Evolutionary conservation across 2,329 filamentous ascomycete species (phyloP).

Genomic region (Cercospora beticola): DNA sequence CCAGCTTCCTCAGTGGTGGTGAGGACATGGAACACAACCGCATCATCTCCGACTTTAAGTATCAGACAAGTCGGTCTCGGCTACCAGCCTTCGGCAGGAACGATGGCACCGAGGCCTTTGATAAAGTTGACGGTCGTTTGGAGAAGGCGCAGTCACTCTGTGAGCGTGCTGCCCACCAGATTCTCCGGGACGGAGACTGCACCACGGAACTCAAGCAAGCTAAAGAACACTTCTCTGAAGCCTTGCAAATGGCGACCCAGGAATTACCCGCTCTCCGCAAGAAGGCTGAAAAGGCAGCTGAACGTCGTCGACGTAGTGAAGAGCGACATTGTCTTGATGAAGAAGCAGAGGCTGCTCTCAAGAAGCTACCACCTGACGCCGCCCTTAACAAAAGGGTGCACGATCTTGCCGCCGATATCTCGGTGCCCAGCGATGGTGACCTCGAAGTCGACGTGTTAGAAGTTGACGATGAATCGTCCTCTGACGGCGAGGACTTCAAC

Average conservation of each 20-base stretch:
- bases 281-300: slow-evolving; percentile 27
- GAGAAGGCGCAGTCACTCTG: slow-evolving; percentile 79
- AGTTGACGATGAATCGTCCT: slow-evolving; percentile 22
- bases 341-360: slow-evolving; percentile 18
- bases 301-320: slow-evolving; percentile 27
- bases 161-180: slow-evolving; percentile 84
- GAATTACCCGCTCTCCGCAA: slow-evolving; percentile 29
- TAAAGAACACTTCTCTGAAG: slow-evolving; percentile 62
- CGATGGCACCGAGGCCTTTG: slow-evolving; percentile 41
- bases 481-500: slow-evolving; percentile 23
- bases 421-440: slow-evolving; percentile 16
- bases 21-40: slow-evolving; percentile 37
- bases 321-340: slow-evolving; percentile 28
- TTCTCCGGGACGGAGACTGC: slow-evolving; percentile 84
- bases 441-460: slow-evolving; percentile 26
- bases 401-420: slow-evolving; percentile 10
- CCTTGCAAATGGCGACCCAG: slow-evolving; percentile 53
- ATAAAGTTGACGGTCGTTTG: slow-evolving; percentile 73
- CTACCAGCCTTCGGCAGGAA: slow-evolving; percentile 19
- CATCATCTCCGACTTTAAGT: slow-evolving; percentile 37
- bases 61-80: slow-evolving; percentile 29
- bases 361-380: not conserved
- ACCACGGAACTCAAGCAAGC: slow-evolving; percentile 71
- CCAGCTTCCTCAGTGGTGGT: slow-evolving; percentile 39
- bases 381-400: slow-evolving; percentile 1